Conservation (phyloP, 2,329 filamentous ascomycete species). For the Botrytis tulipae region DNA sequence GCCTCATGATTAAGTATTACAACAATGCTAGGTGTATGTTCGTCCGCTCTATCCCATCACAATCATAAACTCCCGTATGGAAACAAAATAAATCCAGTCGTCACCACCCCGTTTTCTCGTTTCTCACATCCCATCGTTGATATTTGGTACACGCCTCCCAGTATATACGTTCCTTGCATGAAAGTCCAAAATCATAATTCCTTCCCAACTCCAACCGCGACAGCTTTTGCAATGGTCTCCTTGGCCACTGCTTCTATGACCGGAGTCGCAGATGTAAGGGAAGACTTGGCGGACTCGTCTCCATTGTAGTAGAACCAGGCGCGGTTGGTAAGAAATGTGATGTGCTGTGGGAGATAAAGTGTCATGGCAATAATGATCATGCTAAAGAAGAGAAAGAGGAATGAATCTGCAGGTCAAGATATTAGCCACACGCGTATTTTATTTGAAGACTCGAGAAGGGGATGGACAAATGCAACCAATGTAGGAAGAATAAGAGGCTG, state of each 20-base stretch:
- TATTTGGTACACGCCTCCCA: constrained; percentile 16
- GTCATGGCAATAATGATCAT: constrained; percentile 83
- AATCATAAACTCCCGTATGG: constrained; percentile 12
- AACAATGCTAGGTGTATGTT: constrained; percentile 7
- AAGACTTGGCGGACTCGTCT: constrained; percentile 54
- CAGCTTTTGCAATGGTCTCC: constrained; percentile 30
- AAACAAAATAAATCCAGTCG: constrained; percentile 4
- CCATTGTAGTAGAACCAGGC: constrained; percentile 95
- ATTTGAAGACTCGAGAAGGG: neutral
- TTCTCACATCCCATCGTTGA: constrained; percentile 6
- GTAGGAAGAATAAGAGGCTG: neutral
- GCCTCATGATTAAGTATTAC: constrained; percentile 13
- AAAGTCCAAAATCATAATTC: constrained; percentile 29
- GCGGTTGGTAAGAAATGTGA: constrained; percentile 76
- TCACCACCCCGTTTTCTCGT: neutral
- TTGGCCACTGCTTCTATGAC: constrained; percentile 30
- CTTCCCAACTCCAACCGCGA: constrained; percentile 27
- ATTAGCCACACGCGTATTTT: constrained; percentile 2
- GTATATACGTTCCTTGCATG: neutral
- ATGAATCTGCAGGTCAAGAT: constrained; percentile 62
- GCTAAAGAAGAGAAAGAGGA: constrained; percentile 85
- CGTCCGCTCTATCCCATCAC: constrained; percentile 8
- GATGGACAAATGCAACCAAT: neutral
- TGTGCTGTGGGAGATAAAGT: constrained; percentile 91
- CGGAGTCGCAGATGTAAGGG: constrained; percentile 29